These are phyloP conservation scores for Colletotrichum somersetense DNA, from an alignment of 2,329 filamentous ascomycete genomes.

Conservation along the genomic window DNA sequence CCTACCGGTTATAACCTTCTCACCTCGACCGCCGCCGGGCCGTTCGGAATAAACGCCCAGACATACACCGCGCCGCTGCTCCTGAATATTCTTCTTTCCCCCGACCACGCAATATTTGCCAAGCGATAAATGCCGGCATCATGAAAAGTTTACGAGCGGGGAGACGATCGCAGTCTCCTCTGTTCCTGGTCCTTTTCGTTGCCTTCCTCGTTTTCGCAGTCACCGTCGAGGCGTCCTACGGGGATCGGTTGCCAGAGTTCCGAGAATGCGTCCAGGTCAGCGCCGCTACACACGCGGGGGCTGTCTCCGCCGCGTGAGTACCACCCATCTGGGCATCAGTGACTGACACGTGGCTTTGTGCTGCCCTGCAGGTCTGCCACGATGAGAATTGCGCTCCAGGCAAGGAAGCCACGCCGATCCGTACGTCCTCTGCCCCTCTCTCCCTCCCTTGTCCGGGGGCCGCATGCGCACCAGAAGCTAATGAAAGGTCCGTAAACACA, in stretches of 20 bases:
- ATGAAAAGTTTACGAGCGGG: conserved; percentile 41
- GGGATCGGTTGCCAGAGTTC: conserved; percentile 90
- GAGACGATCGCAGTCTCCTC: conserved; percentile 38
- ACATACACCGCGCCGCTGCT: conserved; percentile 1
- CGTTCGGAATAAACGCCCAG: background rate
- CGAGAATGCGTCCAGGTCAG: conserved; percentile 84
- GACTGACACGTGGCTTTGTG: conserved; percentile 26
- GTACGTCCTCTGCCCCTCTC: conserved; percentile 63
- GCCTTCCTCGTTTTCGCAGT: conserved; percentile 56
- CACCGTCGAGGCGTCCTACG: conserved; percentile 76
- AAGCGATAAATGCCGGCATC: conserved; percentile 36
- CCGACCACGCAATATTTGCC: background rate
- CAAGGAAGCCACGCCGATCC: conserved; percentile 71
- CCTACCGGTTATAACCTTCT: background rate
- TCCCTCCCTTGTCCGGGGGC: background rate
- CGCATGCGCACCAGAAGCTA: conserved; percentile 22
- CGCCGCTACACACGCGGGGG: conserved; percentile 41
- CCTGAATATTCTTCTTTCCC: no score
- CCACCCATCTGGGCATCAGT: background rate
- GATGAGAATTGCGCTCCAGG: conserved; percentile 81
- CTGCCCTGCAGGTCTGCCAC: conserved; percentile 75
- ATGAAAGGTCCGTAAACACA: conserved; percentile 52
- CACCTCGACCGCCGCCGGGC: background rate
- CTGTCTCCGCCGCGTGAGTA: background rate
- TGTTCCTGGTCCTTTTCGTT: conserved; percentile 49